Percentiles rank a stretch among this genome's conserved stretches.
Evolutionary conservation across 257 asterid species (phyloP).

Genomic region (Petunia secreta): DNA sequence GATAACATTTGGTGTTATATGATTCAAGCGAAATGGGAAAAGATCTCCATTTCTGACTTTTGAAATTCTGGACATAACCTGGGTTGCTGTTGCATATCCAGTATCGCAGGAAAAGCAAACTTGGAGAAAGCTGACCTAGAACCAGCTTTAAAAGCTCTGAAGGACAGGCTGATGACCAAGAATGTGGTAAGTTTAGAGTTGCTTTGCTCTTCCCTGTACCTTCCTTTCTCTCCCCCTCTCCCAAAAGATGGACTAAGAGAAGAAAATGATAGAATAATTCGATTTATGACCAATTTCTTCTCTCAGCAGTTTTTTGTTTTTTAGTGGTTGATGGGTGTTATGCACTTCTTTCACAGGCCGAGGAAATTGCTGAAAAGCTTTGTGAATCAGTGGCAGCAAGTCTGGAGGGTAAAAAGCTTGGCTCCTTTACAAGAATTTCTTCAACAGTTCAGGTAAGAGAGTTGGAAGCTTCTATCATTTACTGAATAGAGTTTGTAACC

Average conservation of each 20-base stretch:
- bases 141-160: conserved; percentile 94
- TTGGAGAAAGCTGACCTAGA: conserved; percentile 85
- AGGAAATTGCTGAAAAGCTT: conserved; percentile 96
- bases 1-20: background rate
- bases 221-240: background rate
- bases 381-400: conserved; percentile 98
- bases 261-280: background rate
- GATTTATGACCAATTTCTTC: conserved; percentile 7
- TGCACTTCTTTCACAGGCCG: conserved; percentile 65
- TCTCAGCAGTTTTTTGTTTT: background rate
- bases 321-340: background rate
- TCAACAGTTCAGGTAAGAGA: conserved; percentile 83
- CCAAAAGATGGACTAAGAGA: background rate
- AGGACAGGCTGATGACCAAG: conserved; percentile 98
- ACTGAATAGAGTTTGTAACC: background rate
- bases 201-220: background rate
- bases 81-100: conserved; percentile 34
- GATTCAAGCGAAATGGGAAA: background rate
- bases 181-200: conserved; percentile 78
- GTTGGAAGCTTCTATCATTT: background rate
- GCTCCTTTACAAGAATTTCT: conserved; percentile 89
- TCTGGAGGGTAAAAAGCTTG: conserved; percentile 89
- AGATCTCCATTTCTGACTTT: background rate
- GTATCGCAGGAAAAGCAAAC: conserved; percentile 92
- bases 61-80: background rate